These are phyloP conservation scores for Beauveria rudraprayagi DNA, from an alignment of 2,329 filamentous ascomycete genomes.

Conservation along the genomic window DNA sequence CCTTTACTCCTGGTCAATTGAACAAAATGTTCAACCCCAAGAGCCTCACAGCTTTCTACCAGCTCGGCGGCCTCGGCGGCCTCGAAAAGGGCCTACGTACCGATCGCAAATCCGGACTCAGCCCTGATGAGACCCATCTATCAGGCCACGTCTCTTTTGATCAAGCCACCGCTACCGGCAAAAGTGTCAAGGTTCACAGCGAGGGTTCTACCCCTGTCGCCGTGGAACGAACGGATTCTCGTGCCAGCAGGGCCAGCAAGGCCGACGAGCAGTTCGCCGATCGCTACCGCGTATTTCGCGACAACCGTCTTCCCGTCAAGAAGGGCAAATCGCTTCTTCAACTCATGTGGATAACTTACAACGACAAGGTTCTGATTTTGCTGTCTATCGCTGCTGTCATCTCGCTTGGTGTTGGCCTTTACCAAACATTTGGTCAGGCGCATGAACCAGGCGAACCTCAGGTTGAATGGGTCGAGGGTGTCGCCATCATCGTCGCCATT, in stretches of 20 bases:
- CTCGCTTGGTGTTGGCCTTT: slow-evolving; percentile 66
- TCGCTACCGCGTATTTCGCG: slow-evolving; percentile 60
- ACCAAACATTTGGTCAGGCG: slow-evolving; percentile 59
- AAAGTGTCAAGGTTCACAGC: slow-evolving; percentile 25
- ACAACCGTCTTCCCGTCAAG: slow-evolving; percentile 65
- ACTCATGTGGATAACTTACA: slow-evolving; percentile 75
- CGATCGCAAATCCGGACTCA: slow-evolving; percentile 65
- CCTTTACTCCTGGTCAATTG: slow-evolving; percentile 74
- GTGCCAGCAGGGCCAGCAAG: slow-evolving; percentile 6
- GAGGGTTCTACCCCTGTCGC: slow-evolving; percentile 20
- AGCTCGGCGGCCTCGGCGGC: slow-evolving; percentile 68
- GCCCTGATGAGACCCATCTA: slow-evolving; percentile 62
- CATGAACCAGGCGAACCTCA: slow-evolving; percentile 43
- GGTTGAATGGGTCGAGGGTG: slow-evolving; percentile 75
- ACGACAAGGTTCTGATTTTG: slow-evolving; percentile 72
- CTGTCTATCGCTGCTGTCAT: slow-evolving; percentile 63
- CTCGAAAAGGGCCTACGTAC: slow-evolving; percentile 72
- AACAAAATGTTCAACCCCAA: slow-evolving; percentile 88
- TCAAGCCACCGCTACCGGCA: slow-evolving; percentile 49
- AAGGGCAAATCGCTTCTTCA: slow-evolving; percentile 66
- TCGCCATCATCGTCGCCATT: slow-evolving; percentile 75
- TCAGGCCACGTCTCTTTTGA: slow-evolving; percentile 63
- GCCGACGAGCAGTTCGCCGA: slow-evolving; percentile 43
- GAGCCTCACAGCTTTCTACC: slow-evolving; percentile 72
- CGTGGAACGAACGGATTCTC: slow-evolving; percentile 6